Percentiles rank a stretch among this genome's conserved stretches.
These are phyloP conservation scores for Penicillium tannophilum DNA, from an alignment of 495 filamentous ascomycete species.

Conservation along the genomic window DNA sequence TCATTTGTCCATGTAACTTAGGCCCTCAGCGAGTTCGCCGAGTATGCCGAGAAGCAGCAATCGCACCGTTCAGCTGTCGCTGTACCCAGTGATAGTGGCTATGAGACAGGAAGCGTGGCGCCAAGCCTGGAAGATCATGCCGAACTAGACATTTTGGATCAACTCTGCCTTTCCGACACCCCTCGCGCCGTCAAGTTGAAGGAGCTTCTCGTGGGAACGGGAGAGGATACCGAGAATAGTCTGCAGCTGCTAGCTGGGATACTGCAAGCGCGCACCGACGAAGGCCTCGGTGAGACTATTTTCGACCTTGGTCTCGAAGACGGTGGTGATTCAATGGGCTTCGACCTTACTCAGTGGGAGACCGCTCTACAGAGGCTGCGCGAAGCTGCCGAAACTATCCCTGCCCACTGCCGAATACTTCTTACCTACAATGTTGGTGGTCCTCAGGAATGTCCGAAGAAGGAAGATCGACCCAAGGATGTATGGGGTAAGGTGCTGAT, in stretches of 20 bases:
- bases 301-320: slow-evolving; percentile 94
- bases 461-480: slow-evolving; percentile 65
- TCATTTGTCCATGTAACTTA: slow-evolving; percentile 34
- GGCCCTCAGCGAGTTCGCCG: slow-evolving; percentile 96
- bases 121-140: slow-evolving; percentile 69
- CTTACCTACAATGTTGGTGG: slow-evolving; percentile 88
- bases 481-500: slow-evolving; percentile 83
- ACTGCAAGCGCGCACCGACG: slow-evolving; percentile 68
- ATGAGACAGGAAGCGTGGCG: slow-evolving; percentile 41
- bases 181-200: slow-evolving; percentile 69
- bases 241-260: slow-evolving; percentile 61
- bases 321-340: slow-evolving; percentile 86
- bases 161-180: slow-evolving; percentile 77
- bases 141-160: slow-evolving; percentile 90
- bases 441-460: slow-evolving; percentile 65
- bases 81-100: slow-evolving; percentile 47
- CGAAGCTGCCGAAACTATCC: slow-evolving; percentile 63
- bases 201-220: slow-evolving; percentile 69
- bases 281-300: slow-evolving; percentile 87
- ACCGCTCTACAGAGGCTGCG: slow-evolving; percentile 68
- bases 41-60: slow-evolving; percentile 96
- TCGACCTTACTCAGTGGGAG: slow-evolving; percentile 78
- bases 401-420: slow-evolving; percentile 76
- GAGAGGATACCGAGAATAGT: slow-evolving; percentile 60
- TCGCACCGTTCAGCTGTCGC: slow-evolving; percentile 56